A percentile compares a stretch with the other conserved stretches of the same genome.
These are phyloP conservation scores for Vaccinium macrocarpon DNA, from an alignment of 148 eudicot genomes.

Conservation along the genomic window DNA sequence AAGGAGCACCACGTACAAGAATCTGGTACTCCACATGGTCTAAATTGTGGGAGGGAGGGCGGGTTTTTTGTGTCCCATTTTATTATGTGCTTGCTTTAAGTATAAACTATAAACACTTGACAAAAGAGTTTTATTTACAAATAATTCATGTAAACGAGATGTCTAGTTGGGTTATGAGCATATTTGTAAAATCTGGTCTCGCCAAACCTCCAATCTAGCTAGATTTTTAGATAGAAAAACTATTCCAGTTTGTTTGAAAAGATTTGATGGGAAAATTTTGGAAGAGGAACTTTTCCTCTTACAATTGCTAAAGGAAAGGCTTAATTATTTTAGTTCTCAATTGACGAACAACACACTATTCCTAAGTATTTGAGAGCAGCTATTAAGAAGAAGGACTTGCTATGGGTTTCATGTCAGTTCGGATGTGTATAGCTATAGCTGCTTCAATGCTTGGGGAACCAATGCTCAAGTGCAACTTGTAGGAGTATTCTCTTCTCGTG, in stretches of 20 bases:
- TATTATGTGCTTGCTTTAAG: background rate
- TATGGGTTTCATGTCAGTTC: background rate
- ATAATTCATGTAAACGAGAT: background rate
- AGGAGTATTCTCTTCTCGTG: background rate
- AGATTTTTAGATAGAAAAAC: background rate
- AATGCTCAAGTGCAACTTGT: background rate
- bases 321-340: background rate
- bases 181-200: background rate
- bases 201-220: background rate
- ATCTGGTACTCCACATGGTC: background rate
- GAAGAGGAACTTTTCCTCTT: background rate
- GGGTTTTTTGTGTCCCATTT: background rate
- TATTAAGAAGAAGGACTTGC: background rate
- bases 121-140: background rate
- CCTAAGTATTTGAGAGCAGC: background rate
- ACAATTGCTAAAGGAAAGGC: background rate
- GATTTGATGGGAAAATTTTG: background rate
- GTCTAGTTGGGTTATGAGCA: background rate
- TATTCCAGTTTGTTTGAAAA: background rate
- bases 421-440: background rate
- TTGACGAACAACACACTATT: background rate
- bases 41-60: background rate
- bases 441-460: constrained; percentile 9
- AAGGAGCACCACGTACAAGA: background rate
- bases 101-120: background rate